Evolutionary conservation across 2,329 filamentous ascomycete genomes (phyloP).

Genomic region (Lachnellula occidentalis): DNA sequence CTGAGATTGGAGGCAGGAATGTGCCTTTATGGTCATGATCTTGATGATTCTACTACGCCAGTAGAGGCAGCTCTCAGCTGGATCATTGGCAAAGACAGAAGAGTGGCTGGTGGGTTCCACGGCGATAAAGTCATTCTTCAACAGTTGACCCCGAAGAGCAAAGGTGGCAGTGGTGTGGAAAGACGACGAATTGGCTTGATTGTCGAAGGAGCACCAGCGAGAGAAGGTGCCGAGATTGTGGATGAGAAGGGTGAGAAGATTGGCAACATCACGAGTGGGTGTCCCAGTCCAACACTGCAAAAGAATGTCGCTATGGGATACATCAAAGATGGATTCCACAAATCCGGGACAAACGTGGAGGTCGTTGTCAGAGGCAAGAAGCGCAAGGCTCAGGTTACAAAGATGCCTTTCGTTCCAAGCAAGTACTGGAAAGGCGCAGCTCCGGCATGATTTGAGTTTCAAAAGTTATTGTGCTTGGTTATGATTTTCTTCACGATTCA

Average conservation of each 20-base stretch:
- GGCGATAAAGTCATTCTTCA: constrained; percentile 71
- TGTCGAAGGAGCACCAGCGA: constrained; percentile 79
- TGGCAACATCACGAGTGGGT: constrained; percentile 81
- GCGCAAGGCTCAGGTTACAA: constrained; percentile 58
- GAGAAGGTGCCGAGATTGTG: constrained; percentile 81
- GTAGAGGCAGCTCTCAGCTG: constrained; percentile 65
- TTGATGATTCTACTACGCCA: constrained; percentile 72
- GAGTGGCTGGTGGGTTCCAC: constrained; percentile 68
- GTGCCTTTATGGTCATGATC: constrained; percentile 99
- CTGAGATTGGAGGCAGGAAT: constrained; percentile 93
- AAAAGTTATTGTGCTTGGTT: neutral
- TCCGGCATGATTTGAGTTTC: neutral
- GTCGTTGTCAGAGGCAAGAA: constrained; percentile 62
- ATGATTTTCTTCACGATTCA: neutral
- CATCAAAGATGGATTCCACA: constrained; percentile 62
- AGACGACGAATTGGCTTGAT: constrained; percentile 76
- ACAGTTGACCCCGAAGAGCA: constrained; percentile 68
- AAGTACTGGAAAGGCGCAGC: constrained; percentile 47
- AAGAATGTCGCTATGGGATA: constrained; percentile 95
- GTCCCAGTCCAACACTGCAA: constrained; percentile 77
- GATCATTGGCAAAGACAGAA: constrained; percentile 79
- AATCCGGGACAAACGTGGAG: constrained; percentile 60
- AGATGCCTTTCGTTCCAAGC: constrained; percentile 66
- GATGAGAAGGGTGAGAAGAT: constrained; percentile 58
- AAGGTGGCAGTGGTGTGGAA: constrained; percentile 64